Evolutionary conservation across 73 alveolate species (phyloP).

Genomic region (Paramecium octaurelia): DNA sequence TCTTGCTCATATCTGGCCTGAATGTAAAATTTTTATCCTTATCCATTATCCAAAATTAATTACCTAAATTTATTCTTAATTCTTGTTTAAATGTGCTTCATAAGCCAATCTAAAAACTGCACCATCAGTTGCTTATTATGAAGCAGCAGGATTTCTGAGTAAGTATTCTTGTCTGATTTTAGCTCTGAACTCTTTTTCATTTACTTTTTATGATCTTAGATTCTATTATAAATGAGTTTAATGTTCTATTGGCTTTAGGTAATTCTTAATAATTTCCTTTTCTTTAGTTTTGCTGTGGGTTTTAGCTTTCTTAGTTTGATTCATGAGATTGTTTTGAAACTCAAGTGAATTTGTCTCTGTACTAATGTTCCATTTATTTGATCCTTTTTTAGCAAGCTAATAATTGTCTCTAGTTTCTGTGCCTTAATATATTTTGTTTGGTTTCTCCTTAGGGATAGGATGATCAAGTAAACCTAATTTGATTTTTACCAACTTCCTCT

Average conservation of each 20-base stretch:
- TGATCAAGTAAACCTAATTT: slow-evolving; percentile 57
- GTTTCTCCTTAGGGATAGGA: slow-evolving; percentile 56
- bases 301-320: background rate
- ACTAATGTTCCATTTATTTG: slow-evolving; percentile 56
- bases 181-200: slow-evolving; percentile 52
- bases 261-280: background rate
- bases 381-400: background rate
- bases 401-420: slow-evolving; percentile 57
- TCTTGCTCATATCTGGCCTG: slow-evolving; percentile 3
- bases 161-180: slow-evolving; percentile 40
- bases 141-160: slow-evolving; percentile 44
- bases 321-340: background rate
- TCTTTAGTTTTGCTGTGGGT: slow-evolving; percentile 3
- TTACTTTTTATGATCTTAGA: slow-evolving; percentile 7
- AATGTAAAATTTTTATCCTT: slow-evolving; percentile 20
- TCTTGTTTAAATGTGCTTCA: slow-evolving; percentile 50
- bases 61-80: background rate
- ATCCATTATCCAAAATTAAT: background rate
- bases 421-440: slow-evolving; percentile 38
- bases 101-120: slow-evolving; percentile 61
- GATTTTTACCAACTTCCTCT: slow-evolving; percentile 49
- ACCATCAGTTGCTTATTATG: slow-evolving; percentile 50
- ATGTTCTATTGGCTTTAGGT: slow-evolving; percentile 39
- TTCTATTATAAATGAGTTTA: background rate
- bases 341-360: background rate